Conservation (phyloP, 2,329 filamentous ascomycete species). For the Lasiodiplodia sp. region DNA sequence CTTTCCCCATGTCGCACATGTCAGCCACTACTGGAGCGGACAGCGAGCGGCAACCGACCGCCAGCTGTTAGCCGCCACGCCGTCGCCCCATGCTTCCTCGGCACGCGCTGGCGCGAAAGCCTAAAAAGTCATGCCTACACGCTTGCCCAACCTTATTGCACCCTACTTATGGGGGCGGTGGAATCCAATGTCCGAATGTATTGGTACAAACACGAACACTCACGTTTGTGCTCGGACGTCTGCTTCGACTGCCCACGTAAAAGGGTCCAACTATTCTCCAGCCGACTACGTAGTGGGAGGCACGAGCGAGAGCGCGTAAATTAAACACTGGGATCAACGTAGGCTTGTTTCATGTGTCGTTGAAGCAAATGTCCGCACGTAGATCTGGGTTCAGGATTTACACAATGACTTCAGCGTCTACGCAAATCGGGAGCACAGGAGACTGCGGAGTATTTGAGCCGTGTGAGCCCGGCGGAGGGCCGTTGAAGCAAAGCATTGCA, state of each 20-base stretch:
- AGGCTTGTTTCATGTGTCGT: neutral
- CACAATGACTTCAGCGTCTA: neutral
- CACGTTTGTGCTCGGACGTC: no score
- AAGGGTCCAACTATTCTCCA: no score
- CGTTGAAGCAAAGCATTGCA: no score
- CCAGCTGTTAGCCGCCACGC: constrained; percentile 2
- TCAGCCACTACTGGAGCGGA: neutral
- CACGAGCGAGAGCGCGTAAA: neutral
- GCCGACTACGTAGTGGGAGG: neutral
- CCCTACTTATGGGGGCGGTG: no score
- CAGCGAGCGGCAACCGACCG: neutral
- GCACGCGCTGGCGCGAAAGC: constrained; percentile 5
- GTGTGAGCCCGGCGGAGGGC: no score
- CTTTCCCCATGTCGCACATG: constrained; percentile 5
- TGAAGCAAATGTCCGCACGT: neutral
- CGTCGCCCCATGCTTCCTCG: neutral
- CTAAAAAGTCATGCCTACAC: neutral
- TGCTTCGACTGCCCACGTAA: no score
- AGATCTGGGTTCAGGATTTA: neutral
- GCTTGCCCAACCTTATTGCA: no score
- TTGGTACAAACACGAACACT: no score
- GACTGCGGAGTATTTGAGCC: no score
- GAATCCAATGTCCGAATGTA: no score
- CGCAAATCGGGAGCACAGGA: neutral
- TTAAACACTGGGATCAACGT: neutral